Base-by-base conservation (phyloP, 2,329 filamentous ascomycete genomes). In the Diatrype stigma region DNA sequence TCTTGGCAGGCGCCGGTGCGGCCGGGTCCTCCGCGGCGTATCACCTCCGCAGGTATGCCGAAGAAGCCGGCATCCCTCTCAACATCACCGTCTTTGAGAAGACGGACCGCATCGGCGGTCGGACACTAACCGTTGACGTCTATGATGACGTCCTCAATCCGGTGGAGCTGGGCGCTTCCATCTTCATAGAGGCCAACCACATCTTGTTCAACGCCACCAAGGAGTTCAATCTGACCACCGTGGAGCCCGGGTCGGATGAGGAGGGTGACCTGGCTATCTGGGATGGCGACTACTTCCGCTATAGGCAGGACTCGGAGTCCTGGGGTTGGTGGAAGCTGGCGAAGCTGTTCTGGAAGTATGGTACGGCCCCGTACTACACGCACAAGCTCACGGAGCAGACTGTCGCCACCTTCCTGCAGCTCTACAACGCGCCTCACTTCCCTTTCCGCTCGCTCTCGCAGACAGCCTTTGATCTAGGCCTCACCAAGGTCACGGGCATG, bases 61-160 rank as follows among this genome's bases (percentile, higher is more conserved):
- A 80, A 3, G 70, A 81, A 51, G 75, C 77, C n/a, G 73, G 73
- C 17, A 68, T 87, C 17, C 72, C 77, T 2, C 65, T 93, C 52
- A 87, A 96, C 58, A 86, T 97, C 61, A 96, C 91, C 21, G 76
- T 99, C 26, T 96, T 93, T 67, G 94, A 99, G 64, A 87, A 86
- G 59, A 84, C 83, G 16, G 68, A 75, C 30, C 89, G 85, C 59
- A 78, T 97, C 42, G 94, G 94, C 28, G 94, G 94, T 8, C 88
- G 94, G 23, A 88, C 88, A 7, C 89, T 92, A 28, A 97, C 92
- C 0, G 87, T 96, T 17, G 76, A 91, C 62, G 85, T 84, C 2
- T 93, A 87, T 65, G 79, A 82, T 56, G 78, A 93, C 60, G 75
- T 84, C 2, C 56, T 72, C 0, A 73, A 85, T 37, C 87, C 87